Evolutionary conservation across 371 early-diverging fungal species (phyloP), one percentile per base, ranked within the genome.

Genomic region (Mortierella polycephala): DNA sequence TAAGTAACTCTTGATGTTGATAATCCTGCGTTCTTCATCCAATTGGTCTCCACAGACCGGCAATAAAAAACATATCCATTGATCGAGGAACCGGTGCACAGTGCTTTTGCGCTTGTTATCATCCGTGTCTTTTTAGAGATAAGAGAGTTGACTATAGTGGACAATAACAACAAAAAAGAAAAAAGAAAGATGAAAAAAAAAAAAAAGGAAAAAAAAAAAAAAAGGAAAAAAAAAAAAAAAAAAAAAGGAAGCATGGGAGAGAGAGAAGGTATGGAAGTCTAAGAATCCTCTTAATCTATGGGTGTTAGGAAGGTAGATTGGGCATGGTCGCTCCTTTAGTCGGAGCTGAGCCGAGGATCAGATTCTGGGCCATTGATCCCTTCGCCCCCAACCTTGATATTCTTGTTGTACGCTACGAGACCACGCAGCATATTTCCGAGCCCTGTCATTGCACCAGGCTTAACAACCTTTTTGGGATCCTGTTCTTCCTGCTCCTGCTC

Each of bases 1-100:
- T 73, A 93, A 93, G 89, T 94, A 92, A 85, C 60, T 62, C 46
- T 30, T 53, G 37, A 23, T 39, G 50, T 21, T 20, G 11, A 54
- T 39, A 46, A 8, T 12, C 5, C 40, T 2, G 18, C n/a, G 11
- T 18, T 39, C 37, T 60, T 7, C 47, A 8, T 40, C 8, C 18
- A 18, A 12, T 41, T 9, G 16, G 12, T 21, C n/a, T 21, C 21
- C 21, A 49, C 13, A 11, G 57, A 40, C 47, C 20, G 13, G 23
- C 23, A 37, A 54, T 42, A 53, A 61, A 55, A 23, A 46, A 39
- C 30, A 30, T 30, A 30, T 30, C 30, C 30, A 30, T 30, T 30
- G 30, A 30, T 30, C 30, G 4, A 2, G 4, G 30, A 30, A 30
- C 30, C 30, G 4, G 30, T 30, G 30, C 30, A 30, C 30, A 30